Base-by-base conservation (phyloP, 768 basidiomycete species). In the Ramaria sp. region DNA sequence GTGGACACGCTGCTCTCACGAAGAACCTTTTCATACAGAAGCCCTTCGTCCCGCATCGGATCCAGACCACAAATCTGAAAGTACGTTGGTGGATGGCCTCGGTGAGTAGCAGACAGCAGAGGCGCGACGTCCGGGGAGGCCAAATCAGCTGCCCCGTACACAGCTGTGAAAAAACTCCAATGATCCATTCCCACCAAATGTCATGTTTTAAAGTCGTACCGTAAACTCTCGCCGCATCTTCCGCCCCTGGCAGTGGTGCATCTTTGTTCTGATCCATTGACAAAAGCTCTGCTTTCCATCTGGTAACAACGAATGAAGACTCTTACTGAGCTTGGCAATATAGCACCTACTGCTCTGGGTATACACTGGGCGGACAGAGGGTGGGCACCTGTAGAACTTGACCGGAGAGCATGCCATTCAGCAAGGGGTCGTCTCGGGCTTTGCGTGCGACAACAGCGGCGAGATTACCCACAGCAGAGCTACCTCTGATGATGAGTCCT, bases 11-110 rank as follows among this genome's bases (percentile, higher is more conserved):
- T 62, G 7, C 55, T 57, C 37, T 67, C 63, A 7, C 62, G 56
- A 12, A 68, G 58, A 3, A 62, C 33, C 38, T 61, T 58, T 37
- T 62, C 67, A 51, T 67, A 69, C 5, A 67, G 49, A 11, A 65
- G 30, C 2, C 61, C 67, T 34, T 70, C 69, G 48, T 70, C 69
- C 22, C 68, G 61, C 30, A 68, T 43, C 7, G 64, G 62, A 49
- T 70, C 67, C 13, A 58, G 34, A 2, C 65, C 67, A 45, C 51
- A 41, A n/a, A 64, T 59, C 37, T 67, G 67, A 15, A 68, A 56
- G 52, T 62, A 67, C 22, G 61, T 58, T 3, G 63, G 63, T 0
- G 68, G 59, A 7, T 68, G 53, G 9, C 59, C 63, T 13, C 42
- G 53, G 57, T 63, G 64, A 10, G 63, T 59, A n/a, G 55, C 30